Evolutionary conservation across 2,329 filamentous ascomycete species (phyloP), one percentile per base, ranked within the genome.

Genomic region (Elsinoe necatrix): DNA sequence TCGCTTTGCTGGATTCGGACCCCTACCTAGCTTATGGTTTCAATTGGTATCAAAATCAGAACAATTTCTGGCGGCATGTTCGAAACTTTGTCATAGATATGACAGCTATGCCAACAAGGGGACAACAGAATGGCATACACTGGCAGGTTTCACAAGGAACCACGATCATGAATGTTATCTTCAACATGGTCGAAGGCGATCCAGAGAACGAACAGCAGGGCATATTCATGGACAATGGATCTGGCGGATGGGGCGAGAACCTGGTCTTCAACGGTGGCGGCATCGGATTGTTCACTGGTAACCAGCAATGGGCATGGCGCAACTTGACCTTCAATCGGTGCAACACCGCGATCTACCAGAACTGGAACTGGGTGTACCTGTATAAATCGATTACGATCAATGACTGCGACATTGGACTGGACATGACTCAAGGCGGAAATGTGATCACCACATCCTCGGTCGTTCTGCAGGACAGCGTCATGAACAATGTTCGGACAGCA

Each of bases 341-440:
- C 75, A 80, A 88, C 67, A 95, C 88, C 1, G 89, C 87, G 60
- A 83, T 95, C 61, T 89, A 81, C 73, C 86, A 93, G 83, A 90
- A 90, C 76, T 95, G 89, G 89, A 88, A 92, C 74, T 95, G 89
- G 89, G 77, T 83, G 16, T 95, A 87, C 85, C 83, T 85, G 43
- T 82, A 93, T 72, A 89, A 92, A 68, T 86, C 81, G 34, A 63
- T 95, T 35, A 79, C 74, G 45, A 87, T 95, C 63, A 66, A 66
- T 56, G 57, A 67, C 41, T 67, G 65, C 55, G 73, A 76, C n/a
- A 72, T 91, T 37, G 89, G 87, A 56, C 75, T 95, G 61, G 86
- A 95, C 71, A 89, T 95, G 83, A 81, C 85, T 4, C 61, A 65
- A 55, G 66, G 66, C n/a, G 65, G 62, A 25, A 59, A 61, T 4